Conservation (phyloP, 805 yeast genomes). For the Candida sithepensis region DNA sequence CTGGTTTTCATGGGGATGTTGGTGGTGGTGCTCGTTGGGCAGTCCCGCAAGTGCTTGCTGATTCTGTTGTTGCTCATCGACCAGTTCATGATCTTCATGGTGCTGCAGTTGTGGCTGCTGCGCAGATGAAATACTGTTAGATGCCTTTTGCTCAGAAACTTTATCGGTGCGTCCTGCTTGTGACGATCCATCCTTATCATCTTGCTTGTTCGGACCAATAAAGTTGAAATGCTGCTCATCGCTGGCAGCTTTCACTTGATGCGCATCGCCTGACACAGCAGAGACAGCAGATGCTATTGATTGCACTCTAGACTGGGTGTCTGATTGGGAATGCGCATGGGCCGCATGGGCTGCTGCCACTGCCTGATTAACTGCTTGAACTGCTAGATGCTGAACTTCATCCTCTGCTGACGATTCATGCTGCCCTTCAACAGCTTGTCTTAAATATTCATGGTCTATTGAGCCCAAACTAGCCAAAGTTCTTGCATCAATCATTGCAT, state of each 20-base stretch:
- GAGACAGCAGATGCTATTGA: conserved; percentile 19
- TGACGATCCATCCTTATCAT: neutral
- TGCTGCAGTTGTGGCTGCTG: neutral
- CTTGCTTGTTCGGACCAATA: neutral
- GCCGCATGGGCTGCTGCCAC: conserved; percentile 15
- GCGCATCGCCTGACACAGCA: neutral
- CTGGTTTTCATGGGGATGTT: neutral
- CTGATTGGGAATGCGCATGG: neutral
- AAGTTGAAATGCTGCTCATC: neutral
- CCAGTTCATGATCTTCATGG: neutral
- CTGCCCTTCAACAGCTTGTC: conserved; percentile 24
- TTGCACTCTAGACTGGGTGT: conserved; percentile 19
- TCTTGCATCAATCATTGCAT: conserved; percentile 66
- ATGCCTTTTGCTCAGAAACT: neutral
- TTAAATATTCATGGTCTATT: conserved; percentile 29
- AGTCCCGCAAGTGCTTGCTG: too few relatives aligned
- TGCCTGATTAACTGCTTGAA: conserved; percentile 28
- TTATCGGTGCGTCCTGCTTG: neutral
- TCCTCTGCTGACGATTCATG: conserved; percentile 20
- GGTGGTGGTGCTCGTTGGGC: conserved; percentile 5
- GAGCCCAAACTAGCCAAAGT: conserved; percentile 48
- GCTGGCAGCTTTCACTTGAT: neutral
- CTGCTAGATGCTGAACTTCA: conserved; percentile 31
- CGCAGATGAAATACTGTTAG: too few relatives aligned
- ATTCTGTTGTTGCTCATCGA: conserved; percentile 1